A percentile compares a stretch with the other conserved stretches of the same genome.
Conservation (phyloP, 805 yeast species). For the Monosporozyma aerobia region DNA sequence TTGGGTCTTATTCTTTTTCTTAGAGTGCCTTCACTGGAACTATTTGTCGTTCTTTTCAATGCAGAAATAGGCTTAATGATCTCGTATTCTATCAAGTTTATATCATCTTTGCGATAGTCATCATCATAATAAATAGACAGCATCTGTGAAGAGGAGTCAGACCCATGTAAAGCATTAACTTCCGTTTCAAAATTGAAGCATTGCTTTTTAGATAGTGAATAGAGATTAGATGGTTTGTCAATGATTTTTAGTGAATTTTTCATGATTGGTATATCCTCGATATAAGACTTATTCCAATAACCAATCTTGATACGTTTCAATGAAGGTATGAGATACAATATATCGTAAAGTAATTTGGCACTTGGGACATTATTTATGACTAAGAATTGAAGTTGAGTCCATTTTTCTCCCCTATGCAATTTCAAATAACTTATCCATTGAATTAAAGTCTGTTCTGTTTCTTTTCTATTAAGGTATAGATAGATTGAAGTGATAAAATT, state of each 20-base stretch:
- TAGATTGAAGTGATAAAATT: background rate
- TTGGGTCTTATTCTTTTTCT: background rate
- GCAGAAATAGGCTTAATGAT: background rate
- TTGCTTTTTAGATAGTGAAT: background rate
- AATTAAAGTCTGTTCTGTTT: background rate
- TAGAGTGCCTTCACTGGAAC: background rate
- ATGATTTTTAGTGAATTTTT: background rate
- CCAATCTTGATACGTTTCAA: slow-evolving; percentile 4
- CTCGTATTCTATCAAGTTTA: background rate
- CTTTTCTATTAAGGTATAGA: background rate
- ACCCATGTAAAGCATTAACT: background rate
- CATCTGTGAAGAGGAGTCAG: background rate
- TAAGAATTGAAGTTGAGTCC: slow-evolving; percentile 7
- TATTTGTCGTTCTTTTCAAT: background rate
- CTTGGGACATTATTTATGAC: slow-evolving; percentile 8
- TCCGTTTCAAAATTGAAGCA: background rate
- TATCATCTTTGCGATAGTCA: background rate
- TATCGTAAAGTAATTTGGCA: slow-evolving; percentile 9
- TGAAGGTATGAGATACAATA: slow-evolving; percentile 6
- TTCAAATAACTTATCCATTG: background rate
- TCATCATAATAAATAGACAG: background rate
- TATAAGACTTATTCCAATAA: background rate
- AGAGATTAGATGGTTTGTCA: background rate
- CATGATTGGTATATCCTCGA: background rate
- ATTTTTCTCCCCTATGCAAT: background rate